A percentile compares a stretch with the other conserved stretches of the same genome.
Conservation (phyloP, 2,329 filamentous ascomycete species). For the Calonectria pseudoreteaudii region DNA sequence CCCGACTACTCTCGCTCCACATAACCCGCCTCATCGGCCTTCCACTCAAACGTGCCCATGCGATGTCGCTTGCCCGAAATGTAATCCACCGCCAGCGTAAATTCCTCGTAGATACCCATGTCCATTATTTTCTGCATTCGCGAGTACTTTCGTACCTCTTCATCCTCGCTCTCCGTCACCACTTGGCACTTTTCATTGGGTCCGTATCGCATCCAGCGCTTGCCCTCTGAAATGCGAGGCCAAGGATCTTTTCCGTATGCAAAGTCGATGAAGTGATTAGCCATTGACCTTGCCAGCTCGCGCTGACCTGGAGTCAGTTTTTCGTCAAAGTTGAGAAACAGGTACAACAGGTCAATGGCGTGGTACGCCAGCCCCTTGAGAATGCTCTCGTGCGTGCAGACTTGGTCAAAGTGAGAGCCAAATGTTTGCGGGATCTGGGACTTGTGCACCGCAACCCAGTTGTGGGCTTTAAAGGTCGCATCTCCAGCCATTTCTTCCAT, state of each 20-base stretch:
- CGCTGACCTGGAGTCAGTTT: slow-evolving; percentile 7
- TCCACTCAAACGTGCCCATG: slow-evolving; percentile 23
- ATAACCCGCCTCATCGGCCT: background rate
- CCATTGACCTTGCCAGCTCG: slow-evolving; percentile 14
- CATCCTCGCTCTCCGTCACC: slow-evolving; percentile 27
- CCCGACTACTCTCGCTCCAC: background rate
- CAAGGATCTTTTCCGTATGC: slow-evolving; percentile 28
- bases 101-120: slow-evolving; percentile 25
- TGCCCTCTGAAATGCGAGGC: background rate
- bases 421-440: slow-evolving; percentile 22
- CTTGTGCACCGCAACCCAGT: slow-evolving; percentile 22
- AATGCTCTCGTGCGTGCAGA: slow-evolving; percentile 21
- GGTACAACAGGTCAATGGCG: slow-evolving; percentile 25
- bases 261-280: slow-evolving; percentile 27
- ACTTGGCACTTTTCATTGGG: slow-evolving; percentile 1
- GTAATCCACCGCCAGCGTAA: slow-evolving; percentile 18
- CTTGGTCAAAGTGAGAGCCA: slow-evolving; percentile 31
- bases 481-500: slow-evolving; percentile 28
- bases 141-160: slow-evolving; percentile 20
- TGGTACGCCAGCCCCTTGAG: slow-evolving; percentile 30
- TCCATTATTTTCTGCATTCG: slow-evolving; percentile 28
- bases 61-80: slow-evolving; percentile 22
- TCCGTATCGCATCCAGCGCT: slow-evolving; percentile 27
- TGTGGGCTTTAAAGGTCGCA: slow-evolving; percentile 21
- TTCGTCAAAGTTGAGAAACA: slow-evolving; percentile 31